phyloP scores from a whole-genome alignment of 345 rosid species.

The Excoecaria cochinchinensis region DNA sequence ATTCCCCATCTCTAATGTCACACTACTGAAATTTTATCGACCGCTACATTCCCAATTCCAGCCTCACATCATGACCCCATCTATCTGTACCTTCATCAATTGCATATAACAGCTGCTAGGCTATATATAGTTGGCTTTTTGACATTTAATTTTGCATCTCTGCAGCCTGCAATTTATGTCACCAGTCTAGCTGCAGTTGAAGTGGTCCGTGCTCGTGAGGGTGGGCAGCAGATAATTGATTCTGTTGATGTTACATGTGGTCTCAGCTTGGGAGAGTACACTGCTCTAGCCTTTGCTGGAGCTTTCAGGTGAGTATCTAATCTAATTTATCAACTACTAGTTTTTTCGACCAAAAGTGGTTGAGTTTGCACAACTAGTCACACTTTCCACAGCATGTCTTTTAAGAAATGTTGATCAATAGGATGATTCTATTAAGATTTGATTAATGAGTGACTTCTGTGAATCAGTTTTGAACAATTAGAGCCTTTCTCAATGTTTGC shows the following conservation, averaged over 20 bases:
- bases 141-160: constrained; percentile 9
- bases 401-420: background rate
- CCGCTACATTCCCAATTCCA: too few species aligned
- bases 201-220: constrained; percentile 76
- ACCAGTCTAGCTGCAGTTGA: constrained; percentile 98
- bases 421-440: background rate
- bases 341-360: background rate
- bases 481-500: background rate
- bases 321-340: background rate
- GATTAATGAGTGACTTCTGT: background rate
- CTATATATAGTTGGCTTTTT: background rate
- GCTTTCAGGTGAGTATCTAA: constrained; percentile 69
- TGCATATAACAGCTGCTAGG: too few species aligned
- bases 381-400: background rate
- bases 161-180: constrained; percentile 98
- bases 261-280: constrained; percentile 96
- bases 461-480: background rate
- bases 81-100: too few species aligned
- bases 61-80: too few species aligned
- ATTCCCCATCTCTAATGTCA: too few species aligned
- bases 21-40: too few species aligned
- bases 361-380: background rate
- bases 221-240: constrained; percentile 82
- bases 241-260: constrained; percentile 95
- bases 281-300: constrained; percentile 94